phyloP scores from a whole-genome alignment of 2,329 filamentous ascomycete genomes.

The Acarospora socialis region DNA sequence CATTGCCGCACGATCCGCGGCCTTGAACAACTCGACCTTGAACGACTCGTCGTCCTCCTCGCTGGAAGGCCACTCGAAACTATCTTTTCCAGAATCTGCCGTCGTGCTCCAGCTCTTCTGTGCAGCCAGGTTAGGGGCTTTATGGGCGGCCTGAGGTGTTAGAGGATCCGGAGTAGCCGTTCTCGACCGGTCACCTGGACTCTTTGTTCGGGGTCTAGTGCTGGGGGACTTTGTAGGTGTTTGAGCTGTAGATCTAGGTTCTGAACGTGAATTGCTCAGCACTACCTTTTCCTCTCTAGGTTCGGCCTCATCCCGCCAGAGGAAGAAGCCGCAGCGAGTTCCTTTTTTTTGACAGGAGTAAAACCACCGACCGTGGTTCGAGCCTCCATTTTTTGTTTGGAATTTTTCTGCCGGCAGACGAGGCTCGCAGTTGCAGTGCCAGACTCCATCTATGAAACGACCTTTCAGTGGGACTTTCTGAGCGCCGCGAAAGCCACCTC shows the following conservation, averaged over 20 bases:
- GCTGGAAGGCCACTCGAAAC: constrained; percentile 15
- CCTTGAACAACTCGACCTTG: constrained; percentile 19
- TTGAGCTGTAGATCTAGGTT: constrained; percentile 21
- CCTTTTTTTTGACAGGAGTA: constrained; percentile 42
- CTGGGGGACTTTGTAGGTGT: constrained; percentile 17
- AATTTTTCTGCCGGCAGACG: constrained; percentile 40
- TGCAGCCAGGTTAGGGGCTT: not conserved
- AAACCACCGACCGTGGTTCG: constrained; percentile 44
- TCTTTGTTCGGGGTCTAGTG: no score
- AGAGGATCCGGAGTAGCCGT: constrained; percentile 3
- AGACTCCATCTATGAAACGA: constrained; percentile 29
- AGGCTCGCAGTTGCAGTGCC: constrained; percentile 43
- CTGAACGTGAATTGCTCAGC: constrained; percentile 35
- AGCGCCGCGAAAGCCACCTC: constrained; percentile 1
- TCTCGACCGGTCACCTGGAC: not conserved
- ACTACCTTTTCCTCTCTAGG: constrained; percentile 36
- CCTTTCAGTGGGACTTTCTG: constrained; percentile 18
- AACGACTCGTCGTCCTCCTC: no score
- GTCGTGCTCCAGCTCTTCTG: constrained; percentile 4
- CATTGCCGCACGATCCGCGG: constrained; percentile 17
- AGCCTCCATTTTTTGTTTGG: constrained; percentile 42
- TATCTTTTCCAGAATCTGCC: constrained; percentile 4
- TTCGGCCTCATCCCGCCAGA: constrained; percentile 46
- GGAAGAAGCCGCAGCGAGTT: constrained; percentile 43
- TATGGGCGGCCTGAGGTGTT: constrained; percentile 9